phyloP scores from a whole-genome alignment of 495 filamentous ascomycete genomes.

The Aspergillus wentii region DNA sequence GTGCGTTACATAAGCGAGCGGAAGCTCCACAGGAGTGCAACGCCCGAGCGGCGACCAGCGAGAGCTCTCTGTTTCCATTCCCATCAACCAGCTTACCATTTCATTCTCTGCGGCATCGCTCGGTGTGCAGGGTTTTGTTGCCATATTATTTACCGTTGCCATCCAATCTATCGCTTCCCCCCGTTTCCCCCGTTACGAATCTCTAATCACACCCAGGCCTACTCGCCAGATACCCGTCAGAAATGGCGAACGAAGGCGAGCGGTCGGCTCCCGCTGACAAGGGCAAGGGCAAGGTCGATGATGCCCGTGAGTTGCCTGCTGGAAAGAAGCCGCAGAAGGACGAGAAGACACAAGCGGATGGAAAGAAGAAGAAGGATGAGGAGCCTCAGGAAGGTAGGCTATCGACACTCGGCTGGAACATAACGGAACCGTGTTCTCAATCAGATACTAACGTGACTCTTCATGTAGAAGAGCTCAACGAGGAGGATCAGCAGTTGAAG shows the following conservation, averaged over 20 bases:
- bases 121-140: conserved; percentile 19
- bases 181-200: conserved; percentile 1
- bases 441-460: conserved; percentile 10
- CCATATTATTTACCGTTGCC: conserved; percentile 10
- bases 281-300: conserved; percentile 87
- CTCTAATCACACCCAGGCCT: conserved; percentile 13
- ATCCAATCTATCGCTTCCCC: conserved; percentile 1
- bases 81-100: conserved; percentile 40
- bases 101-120: conserved; percentile 24
- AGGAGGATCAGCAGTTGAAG: conserved; percentile 97
- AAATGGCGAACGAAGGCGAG: conserved; percentile 92
- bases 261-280: conserved; percentile 80
- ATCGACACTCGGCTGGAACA: too few species aligned
- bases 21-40: conserved; percentile 34
- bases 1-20: conserved; percentile 31
- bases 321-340: conserved; percentile 61
- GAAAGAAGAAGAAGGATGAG: conserved; percentile 68
- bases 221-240: conserved; percentile 34
- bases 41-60: conserved; percentile 19
- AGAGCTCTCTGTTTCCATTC: conserved; percentile 35
- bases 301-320: conserved; percentile 51
- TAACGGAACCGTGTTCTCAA: too few species aligned
- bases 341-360: conserved; percentile 65
- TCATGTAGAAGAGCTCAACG: conserved; percentile 80
- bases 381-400: conserved; percentile 51